Base-by-base conservation (phyloP, 2,329 filamentous ascomycete genomes). In the Venturia aucupariae region DNA sequence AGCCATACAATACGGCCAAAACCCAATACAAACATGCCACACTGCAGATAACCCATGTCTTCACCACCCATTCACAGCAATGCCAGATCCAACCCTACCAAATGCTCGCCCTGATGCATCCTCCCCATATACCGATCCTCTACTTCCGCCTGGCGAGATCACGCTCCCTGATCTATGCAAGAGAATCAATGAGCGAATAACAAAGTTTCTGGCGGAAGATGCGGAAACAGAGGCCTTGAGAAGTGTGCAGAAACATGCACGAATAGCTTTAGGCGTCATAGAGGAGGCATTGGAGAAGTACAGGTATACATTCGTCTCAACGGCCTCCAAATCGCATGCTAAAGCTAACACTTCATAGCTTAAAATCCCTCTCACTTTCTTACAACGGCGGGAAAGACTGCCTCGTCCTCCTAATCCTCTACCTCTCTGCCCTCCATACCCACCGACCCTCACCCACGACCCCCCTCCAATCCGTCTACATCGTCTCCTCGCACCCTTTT, bases 301-400 rank as follows among this genome's bases (percentile, higher is more conserved):
- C 75, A 83, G 83, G 87, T 94, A 78, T 65, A 24, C 11, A 46
- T 22, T n/a, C 44, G 15, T 35, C 38, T 19, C 27, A 27, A 17
- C 4, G 8, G 8, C 19, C 48, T 39, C 61, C 24, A 55, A 65
- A 27, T 51, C 54, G 59, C 63, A 61, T n/a, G 30, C 63, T 66
- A 51, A 61, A 63, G 17, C 57, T 44, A 4, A 38, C 35, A 19
- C 2, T n/a, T 1, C 11, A 41, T 70, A 94, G 90, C 65, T 83
- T 89, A 67, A 82, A 88, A 65, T 84, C 95, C 73, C 82, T 97
- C 66, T 91, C 92, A 5, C 81, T 97, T 68, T 96, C 93, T 65
- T 99, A 97, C 78, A 99, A 99, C 71, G 94, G 94, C 72, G 94
- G 94, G 67, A 99, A 99, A 76, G 94, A 97, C 81, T 97, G 93